Evolutionary conservation across 2,329 filamentous ascomycete species (phyloP), one percentile per base, ranked within the genome.

Genomic region (Tothia fuscella): DNA sequence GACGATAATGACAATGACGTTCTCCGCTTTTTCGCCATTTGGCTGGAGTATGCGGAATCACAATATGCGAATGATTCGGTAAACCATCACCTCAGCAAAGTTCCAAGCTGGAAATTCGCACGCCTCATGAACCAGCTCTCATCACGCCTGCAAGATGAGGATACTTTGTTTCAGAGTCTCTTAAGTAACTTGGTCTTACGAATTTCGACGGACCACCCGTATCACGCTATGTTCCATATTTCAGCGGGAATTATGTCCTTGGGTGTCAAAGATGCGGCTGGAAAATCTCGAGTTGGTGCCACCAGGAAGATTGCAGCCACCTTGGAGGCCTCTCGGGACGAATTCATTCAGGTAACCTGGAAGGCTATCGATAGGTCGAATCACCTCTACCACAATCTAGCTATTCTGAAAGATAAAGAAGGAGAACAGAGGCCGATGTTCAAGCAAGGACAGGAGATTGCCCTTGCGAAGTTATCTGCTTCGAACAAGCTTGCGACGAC

Each of bases 221-320:
- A 88, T 58, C 93, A 98, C 56, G 87, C 87, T 37, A 89, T 96
- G 78, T 93, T 98, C 57, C 88, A 96, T 51, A 85, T 98, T 31
- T 95, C 89, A 68, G 84, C 88, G 2, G 80, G 82, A 33, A 82
- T 79, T 51, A 59, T 51, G 28, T 42, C 57, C 38, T 78, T 80
- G 51, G 70, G 59, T 39, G 63, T 69, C 40, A 79, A 82, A 50
- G 89, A 95, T 49, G 76, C 82, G 30, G 74, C 81, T 3, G 82
- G 84, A 1, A 65, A 78, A 16, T 80, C 82, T 4, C 78, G 91
- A 37, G 77, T 81, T 51, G 71, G 70, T 47, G 87, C 88, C 12
- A 86, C 87, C 2, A 74, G 71, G 26, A 72, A 67, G 36, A 70
- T 96, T 25, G 75, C 78, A 2, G 71, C 76, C 24, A 65, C 69